Base-by-base conservation (phyloP, 2,329 filamentous ascomycete species). In the Trichoderma arundinaceum region DNA sequence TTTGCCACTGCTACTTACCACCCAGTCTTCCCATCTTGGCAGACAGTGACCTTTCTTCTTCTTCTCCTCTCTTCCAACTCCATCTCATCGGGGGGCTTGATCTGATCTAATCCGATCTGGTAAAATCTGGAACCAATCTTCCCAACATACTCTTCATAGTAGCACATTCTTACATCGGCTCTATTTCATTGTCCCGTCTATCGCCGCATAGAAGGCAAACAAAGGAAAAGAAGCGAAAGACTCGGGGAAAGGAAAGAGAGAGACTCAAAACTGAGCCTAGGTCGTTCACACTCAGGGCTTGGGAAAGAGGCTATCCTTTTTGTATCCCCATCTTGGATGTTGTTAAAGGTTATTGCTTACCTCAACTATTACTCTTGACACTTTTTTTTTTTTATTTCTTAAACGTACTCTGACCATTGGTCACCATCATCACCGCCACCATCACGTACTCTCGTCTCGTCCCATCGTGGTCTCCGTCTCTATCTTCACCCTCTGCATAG, bases 401-500 rank as follows among this genome's bases (percentile, higher is more conserved):
- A 35, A 35, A 35, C 49, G 41, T 38, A 52, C 17, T 44, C 46
- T 63, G n/a, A 63, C 39, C 32, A n/a, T 9, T 28, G 22, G 22
- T 43, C n/a, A 13, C 33, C 43, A 49, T n/a, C 41, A 35, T 46
- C 41, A 33, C 52, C 28, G 17, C 38, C 22, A 2, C n/a, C 51
- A 17, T 43, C 22, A 32, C 43, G 44, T 13, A 12, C 19, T 48
- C 56, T 49, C 28, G 15, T 41, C 64, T 35, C 46, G 12, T 54
- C 63, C 53, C 46, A 66, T 22, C 46, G 63, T 59, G 52, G 63
- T 54, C 59, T 66, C 65, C 53, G 53, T 59, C 51, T 67, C 60
- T 38, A 58, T 59, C 65, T 67, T 64, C 60, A 67, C 64, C 64
- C 57, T 59, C 64, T 66, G 64, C 48, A 66, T 59, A 66, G 64